A percentile compares a stretch with the other conserved stretches of the same genome.
Evolutionary conservation across 345 rosid species (phyloP).

Genomic region (Brassica nigra): DNA sequence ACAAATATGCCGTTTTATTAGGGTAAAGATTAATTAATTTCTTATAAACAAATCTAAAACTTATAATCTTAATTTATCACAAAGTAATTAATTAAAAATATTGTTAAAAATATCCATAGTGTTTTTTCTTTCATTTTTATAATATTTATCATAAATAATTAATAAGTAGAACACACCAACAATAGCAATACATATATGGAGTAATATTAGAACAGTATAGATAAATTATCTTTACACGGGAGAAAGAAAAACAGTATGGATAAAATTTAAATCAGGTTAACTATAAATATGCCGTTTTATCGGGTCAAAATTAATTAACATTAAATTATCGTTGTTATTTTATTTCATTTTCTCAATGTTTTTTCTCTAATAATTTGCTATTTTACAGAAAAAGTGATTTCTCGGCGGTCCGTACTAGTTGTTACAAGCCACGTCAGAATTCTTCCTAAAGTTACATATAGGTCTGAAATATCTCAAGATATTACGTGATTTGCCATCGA

Average conservation of each 20-base stretch:
- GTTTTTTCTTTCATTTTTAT: too few relatives aligned
- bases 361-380: background rate
- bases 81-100: too few relatives aligned
- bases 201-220: background rate
- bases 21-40: background rate
- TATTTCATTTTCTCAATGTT: background rate
- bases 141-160: too few relatives aligned
- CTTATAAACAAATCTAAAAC: background rate
- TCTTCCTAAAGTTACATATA: background rate
- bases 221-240: background rate
- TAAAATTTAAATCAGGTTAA: background rate
- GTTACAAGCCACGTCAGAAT: conserved; percentile 35
- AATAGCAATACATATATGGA: background rate
- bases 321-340: background rate
- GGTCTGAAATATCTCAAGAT: background rate
- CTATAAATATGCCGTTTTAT: background rate
- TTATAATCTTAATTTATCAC: background rate
- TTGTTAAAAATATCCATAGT: background rate
- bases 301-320: background rate
- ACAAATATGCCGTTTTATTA: background rate
- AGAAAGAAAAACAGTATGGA: background rate
- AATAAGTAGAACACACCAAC: background rate
- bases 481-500: conserved; percentile 12
- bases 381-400: background rate
- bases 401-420: conserved; percentile 6